A percentile compares a stretch with the other conserved stretches of the same genome.
phyloP scores from a whole-genome alignment of 352 stramenopile species.

The Phytophthora uliginosa region DNA sequence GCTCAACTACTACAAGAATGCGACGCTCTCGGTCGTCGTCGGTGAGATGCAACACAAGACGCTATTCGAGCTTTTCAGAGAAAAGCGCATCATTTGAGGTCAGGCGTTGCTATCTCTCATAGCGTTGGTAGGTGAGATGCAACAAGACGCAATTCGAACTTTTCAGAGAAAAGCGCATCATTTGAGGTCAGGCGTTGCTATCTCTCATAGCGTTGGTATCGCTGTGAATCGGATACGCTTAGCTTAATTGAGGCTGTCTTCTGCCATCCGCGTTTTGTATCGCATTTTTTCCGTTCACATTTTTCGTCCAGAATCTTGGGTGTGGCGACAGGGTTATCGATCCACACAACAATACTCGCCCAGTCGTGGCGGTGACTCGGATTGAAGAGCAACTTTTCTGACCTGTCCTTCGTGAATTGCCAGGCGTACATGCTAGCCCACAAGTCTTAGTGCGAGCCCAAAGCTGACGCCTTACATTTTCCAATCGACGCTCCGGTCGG shows the following conservation, averaged over 20 bases:
- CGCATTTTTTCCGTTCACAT: conserved; percentile 2
- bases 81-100: conserved; percentile 57
- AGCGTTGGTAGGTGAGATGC: conserved; percentile 58
- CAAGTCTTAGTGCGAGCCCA: conserved; percentile 9
- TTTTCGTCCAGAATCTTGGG: conserved; percentile 27
- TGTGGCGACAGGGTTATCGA: conserved; percentile 28
- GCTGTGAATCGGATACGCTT: no score
- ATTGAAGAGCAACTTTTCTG: conserved; percentile 10
- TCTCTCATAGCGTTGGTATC: no score
- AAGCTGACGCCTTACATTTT: conserved; percentile 1
- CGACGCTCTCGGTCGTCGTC: conserved; percentile 78
- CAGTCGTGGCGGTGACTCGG: conserved; percentile 45
- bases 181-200: conserved; percentile 26
- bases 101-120: no score
- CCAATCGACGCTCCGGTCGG: background rate
- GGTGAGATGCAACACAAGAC: conserved; percentile 87
- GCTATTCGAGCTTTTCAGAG: conserved; percentile 69
- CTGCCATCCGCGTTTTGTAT: background rate
- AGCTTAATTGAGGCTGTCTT: no score
- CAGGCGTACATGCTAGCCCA: conserved; percentile 41
- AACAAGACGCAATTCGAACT: conserved; percentile 80
- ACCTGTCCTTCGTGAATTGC: conserved; percentile 51
- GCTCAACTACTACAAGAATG: conserved; percentile 77
- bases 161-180: conserved; percentile 64
- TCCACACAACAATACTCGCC: conserved; percentile 47